A percentile compares a stretch with the other conserved stretches of the same genome.
phyloP scores from a whole-genome alignment of 2,329 filamentous ascomycete genomes.

The Nemania sp. region DNA sequence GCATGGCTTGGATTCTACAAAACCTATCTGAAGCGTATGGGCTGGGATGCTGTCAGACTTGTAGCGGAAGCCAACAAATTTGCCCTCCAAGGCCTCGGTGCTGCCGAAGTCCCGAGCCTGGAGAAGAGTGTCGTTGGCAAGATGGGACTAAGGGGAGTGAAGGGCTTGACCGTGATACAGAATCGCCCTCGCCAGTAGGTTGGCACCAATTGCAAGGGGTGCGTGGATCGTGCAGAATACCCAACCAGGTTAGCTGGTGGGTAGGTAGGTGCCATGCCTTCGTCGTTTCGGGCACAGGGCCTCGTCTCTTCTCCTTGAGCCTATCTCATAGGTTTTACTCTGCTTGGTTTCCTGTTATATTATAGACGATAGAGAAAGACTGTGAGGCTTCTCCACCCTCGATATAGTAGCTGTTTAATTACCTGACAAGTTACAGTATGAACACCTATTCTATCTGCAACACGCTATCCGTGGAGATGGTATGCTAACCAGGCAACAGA shows the following conservation, averaged over 20 bases:
- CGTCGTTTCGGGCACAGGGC: conserved; percentile 16
- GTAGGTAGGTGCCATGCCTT: conserved; percentile 25
- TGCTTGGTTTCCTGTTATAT: background rate
- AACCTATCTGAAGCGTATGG: conserved; percentile 58
- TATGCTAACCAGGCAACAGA: too few species aligned
- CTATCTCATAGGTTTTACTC: conserved; percentile 14
- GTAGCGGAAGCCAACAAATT: conserved; percentile 65
- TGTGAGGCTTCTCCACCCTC: conserved; percentile 11
- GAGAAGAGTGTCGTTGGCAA: conserved; percentile 63
- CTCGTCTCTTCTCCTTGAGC: conserved; percentile 23
- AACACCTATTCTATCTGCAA: background rate
- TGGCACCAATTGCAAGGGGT: conserved; percentile 2
- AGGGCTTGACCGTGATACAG: conserved; percentile 54
- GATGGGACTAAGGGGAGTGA: conserved; percentile 68
- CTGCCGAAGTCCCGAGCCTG: conserved; percentile 61
- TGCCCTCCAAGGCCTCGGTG: conserved; percentile 61
- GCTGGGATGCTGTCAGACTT: conserved; percentile 53
- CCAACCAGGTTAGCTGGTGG: conserved; percentile 20
- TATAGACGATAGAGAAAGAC: conserved; percentile 16
- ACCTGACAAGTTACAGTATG: conserved; percentile 14
- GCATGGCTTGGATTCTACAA: conserved; percentile 69
- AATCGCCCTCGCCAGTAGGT: conserved; percentile 23
- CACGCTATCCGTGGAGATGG: too few species aligned
- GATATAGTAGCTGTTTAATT: conserved; percentile 14
- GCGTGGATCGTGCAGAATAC: conserved; percentile 2